These are phyloP conservation scores for Trichothecium roseum DNA, from an alignment of 2,329 filamentous ascomycete genomes.

Conservation along the genomic window DNA sequence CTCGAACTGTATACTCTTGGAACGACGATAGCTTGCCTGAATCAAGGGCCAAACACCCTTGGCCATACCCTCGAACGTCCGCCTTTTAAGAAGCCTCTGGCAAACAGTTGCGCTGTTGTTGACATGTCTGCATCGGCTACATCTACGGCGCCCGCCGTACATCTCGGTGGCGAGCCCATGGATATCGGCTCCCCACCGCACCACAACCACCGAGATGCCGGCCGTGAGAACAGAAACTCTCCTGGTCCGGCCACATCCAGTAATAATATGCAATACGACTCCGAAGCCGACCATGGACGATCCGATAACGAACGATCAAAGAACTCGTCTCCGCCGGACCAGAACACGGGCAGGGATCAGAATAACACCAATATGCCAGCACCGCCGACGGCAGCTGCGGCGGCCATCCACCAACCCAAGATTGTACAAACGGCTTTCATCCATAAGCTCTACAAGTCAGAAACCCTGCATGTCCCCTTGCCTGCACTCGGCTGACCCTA, in stretches of 20 bases:
- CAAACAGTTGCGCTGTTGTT: not conserved
- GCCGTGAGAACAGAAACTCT: slow-evolving; percentile 50
- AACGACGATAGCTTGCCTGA: slow-evolving; percentile 27
- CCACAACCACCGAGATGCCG: slow-evolving; percentile 34
- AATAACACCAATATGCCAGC: slow-evolving; percentile 35
- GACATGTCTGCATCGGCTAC: slow-evolving; percentile 1
- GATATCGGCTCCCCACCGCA: slow-evolving; percentile 42
- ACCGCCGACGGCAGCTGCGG: slow-evolving; percentile 47
- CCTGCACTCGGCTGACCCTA: slow-evolving; percentile 12
- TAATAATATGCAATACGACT: slow-evolving; percentile 33
- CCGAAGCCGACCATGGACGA: slow-evolving; percentile 22
- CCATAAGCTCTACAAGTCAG: slow-evolving; percentile 96
- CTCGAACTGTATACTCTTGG: not conserved
- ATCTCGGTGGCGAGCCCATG: slow-evolving; percentile 20
- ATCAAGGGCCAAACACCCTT: slow-evolving; percentile 19
- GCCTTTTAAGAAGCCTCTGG: too few relatives aligned
- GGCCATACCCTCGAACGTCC: not conserved
- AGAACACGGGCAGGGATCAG: slow-evolving; percentile 10
- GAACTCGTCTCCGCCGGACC: slow-evolving; percentile 28
- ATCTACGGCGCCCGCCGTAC: not conserved
- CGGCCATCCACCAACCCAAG: slow-evolving; percentile 84
- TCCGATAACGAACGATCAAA: slow-evolving; percentile 20
- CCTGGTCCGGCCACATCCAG: slow-evolving; percentile 33
- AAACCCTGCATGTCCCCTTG: not conserved
- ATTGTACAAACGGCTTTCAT: slow-evolving; percentile 98